Base-by-base conservation (phyloP, 768 basidiomycete species). In the Boletus sp. region DNA sequence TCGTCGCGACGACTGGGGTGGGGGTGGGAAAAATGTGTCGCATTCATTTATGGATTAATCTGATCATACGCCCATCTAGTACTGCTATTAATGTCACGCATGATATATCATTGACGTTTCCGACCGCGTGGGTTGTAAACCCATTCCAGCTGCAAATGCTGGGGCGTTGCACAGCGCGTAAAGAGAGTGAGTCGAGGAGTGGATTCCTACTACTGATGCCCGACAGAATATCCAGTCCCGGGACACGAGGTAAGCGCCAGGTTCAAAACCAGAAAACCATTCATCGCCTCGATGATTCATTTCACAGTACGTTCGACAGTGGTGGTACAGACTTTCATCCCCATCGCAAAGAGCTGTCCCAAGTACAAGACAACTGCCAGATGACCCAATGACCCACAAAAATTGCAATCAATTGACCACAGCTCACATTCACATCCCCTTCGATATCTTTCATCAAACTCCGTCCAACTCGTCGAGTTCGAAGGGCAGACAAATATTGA, bases 41-140 rank as follows among this genome's bases (percentile, higher is more conserved):
- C 18, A 20, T 37, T 58, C 40, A 53, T 54, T 68, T 52, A 65
- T 55, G 66, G 63, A 62, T 65, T 65, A 65, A 68, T 65, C 57
- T 67, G 59, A 57, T 49, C 58, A 56, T 57, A 64, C 57, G 24
- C 56, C n/a, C 64, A 64, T 64, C 64, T 55, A 63, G n/a, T n/a
- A 24, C 2, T 33, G 24, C 24, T 47, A 47, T 57, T 58, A 64
- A 63, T 61, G 51, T 37, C 41, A 51, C 54, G 30, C 53, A 61
- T 49, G 39, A 20, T 51, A 40, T 54, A 18, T 33, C 46, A 41
- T 41, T 30, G 24, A 40, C 47, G n/a, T 20, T 53, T 11, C 17
- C 28, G 42, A 18, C 12, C 35, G 39, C 14, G 12, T 24, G 37
- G 47, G 5, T 17, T 24, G 28, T 46, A 9, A 20, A 17, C 29